Conservation (phyloP, 2,329 filamentous ascomycete genomes). For the Neofusicoccum sp. region DNA sequence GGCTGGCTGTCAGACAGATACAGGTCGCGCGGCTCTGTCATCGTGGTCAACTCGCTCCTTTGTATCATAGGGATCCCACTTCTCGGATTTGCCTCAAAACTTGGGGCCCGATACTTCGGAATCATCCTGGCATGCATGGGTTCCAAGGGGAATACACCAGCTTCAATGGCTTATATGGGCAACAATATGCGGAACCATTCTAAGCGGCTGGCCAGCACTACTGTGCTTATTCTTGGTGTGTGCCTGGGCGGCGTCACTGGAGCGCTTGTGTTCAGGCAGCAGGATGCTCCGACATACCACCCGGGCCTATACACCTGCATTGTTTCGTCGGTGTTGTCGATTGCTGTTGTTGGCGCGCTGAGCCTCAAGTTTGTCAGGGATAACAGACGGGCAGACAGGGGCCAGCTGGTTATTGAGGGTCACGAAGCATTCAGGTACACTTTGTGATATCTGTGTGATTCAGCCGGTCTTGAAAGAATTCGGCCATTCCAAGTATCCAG, state of each 20-base stretch:
- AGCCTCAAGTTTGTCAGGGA: background rate
- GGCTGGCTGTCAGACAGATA: constrained; percentile 34
- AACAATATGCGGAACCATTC: background rate
- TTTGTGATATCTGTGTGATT: background rate
- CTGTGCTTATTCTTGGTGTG: background rate
- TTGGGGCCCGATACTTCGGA: constrained; percentile 69
- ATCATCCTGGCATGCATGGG: constrained; percentile 75
- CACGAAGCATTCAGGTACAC: background rate
- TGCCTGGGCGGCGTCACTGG: background rate
- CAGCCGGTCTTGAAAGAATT: no score
- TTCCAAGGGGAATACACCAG: background rate
- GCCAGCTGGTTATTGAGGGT: background rate
- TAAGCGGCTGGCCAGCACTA: background rate
- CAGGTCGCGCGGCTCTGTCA: constrained; percentile 34
- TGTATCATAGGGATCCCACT: constrained; percentile 53
- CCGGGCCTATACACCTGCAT: background rate
- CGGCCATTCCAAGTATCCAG: no score
- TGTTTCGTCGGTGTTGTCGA: background rate
- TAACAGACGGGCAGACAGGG: background rate
- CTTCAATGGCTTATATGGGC: background rate
- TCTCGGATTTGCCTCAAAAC: constrained; percentile 58
- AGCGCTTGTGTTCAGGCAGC: background rate
- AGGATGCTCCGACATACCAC: background rate
- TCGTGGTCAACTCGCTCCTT: constrained; percentile 31
- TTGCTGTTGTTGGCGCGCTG: background rate